These are phyloP conservation scores for Phanerochaete carnosa DNA, from an alignment of 768 basidiomycete genomes.

Conservation along the genomic window DNA sequence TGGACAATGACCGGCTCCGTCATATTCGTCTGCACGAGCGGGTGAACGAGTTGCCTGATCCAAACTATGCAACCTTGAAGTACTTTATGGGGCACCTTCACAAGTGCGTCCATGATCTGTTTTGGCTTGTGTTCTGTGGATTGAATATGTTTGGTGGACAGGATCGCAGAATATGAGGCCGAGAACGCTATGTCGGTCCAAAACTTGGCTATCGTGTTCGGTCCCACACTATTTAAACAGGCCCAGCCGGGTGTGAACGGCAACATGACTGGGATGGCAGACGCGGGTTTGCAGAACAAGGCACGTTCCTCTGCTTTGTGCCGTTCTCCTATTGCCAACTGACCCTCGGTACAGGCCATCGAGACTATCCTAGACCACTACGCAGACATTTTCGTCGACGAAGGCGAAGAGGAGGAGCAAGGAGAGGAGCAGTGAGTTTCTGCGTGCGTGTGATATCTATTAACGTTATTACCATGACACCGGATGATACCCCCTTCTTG, in stretches of 20 bases:
- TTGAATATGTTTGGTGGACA: conserved; percentile 25
- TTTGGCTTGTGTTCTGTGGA: background rate
- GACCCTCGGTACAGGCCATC: conserved; percentile 59
- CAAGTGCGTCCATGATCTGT: conserved; percentile 47
- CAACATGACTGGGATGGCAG: conserved; percentile 56
- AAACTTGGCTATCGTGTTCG: conserved; percentile 95
- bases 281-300: conserved; percentile 70
- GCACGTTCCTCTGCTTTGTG: conserved; percentile 30
- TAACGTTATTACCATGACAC: background rate
- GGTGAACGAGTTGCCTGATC: conserved; percentile 95
- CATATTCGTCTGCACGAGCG: conserved; percentile 96
- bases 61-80: conserved; percentile 98
- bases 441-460: background rate
- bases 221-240: conserved; percentile 92
- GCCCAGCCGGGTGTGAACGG: conserved; percentile 40
- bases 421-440: background rate
- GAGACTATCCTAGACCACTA: conserved; percentile 95
- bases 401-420: conserved; percentile 43
- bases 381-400: conserved; percentile 95
- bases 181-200: conserved; percentile 91
- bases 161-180: conserved; percentile 70
- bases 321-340: background rate
- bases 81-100: conserved; percentile 93
- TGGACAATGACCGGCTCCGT: conserved; percentile 91
- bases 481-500: conserved; percentile 9